A percentile compares a stretch with the other conserved stretches of the same genome.
These are phyloP conservation scores for Ciborinia camelliae DNA, from an alignment of 2,329 filamentous ascomycete species.

Conservation along the genomic window DNA sequence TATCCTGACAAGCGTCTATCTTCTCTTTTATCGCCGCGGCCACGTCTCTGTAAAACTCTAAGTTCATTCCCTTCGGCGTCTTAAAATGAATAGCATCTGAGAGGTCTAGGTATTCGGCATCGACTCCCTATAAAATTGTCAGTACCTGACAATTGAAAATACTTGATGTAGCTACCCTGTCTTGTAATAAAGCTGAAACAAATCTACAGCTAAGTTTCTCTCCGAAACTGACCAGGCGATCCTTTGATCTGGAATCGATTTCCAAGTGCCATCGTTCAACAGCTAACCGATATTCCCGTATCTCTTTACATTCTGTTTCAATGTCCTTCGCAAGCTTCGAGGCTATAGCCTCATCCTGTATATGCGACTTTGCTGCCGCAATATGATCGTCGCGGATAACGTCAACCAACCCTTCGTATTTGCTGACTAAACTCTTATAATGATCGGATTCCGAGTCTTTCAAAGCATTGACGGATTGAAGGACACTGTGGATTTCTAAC, in stretches of 20 bases:
- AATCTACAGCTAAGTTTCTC: constrained; percentile 94
- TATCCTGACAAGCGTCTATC: constrained; percentile 60
- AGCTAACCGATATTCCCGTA: constrained; percentile 69
- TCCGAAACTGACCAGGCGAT: constrained; percentile 88
- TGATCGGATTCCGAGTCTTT: constrained; percentile 53
- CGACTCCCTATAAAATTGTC: constrained; percentile 55
- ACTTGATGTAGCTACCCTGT: constrained; percentile 49
- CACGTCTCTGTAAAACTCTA: constrained; percentile 66
- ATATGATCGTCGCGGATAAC: constrained; percentile 82
- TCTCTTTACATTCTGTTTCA: constrained; percentile 72
- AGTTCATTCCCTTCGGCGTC: constrained; percentile 55
- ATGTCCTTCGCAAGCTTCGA: constrained; percentile 63
- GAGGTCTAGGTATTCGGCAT: constrained; percentile 86
- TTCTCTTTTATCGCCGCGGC: constrained; percentile 59
- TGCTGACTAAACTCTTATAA: constrained; percentile 49
- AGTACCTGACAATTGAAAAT: not conserved
- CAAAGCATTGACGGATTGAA: constrained; percentile 52
- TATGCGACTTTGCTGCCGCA: constrained; percentile 61
- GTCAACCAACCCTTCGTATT: constrained; percentile 72
- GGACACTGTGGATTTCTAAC: constrained; percentile 56
- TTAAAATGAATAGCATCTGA: constrained; percentile 74
- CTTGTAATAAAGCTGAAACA: constrained; percentile 80
- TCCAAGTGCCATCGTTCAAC: constrained; percentile 67
- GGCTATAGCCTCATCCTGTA: constrained; percentile 55
- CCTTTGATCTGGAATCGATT: constrained; percentile 74